Evolutionary conservation across 1,139 yeast species (phyloP).

Genomic region (Hanseniaspora uvarum): DNA sequence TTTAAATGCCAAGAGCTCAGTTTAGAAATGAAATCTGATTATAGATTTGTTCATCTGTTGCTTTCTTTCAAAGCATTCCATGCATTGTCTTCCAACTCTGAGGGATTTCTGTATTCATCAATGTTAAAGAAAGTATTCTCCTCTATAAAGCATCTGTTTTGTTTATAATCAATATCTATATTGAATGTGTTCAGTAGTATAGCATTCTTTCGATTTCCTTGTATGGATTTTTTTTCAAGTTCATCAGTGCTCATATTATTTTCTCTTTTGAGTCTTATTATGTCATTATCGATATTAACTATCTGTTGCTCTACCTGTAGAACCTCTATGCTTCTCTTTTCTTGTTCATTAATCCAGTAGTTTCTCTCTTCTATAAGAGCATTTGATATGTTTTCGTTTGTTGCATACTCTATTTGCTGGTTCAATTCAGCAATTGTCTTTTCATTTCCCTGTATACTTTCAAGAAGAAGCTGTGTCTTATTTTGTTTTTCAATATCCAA

Average conservation of each 20-base stretch:
- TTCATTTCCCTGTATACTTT: background rate
- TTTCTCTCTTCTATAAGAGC: background rate
- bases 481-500: slow-evolving; percentile 3
- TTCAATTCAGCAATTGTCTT: slow-evolving; percentile 1
- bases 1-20: background rate
- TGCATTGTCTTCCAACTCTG: background rate
- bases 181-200: slow-evolving; percentile 1
- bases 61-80: slow-evolving; percentile 13
- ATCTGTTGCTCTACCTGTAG: background rate
- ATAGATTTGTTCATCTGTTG: background rate
- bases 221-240: background rate
- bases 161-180: slow-evolving; percentile 4
- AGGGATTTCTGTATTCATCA: background rate
- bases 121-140: slow-evolving; percentile 1
- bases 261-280: background rate
- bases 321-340: slow-evolving; percentile 22
- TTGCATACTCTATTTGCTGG: background rate
- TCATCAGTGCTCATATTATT: slow-evolving; percentile 4
- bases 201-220: background rate
- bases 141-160: slow-evolving; percentile 3
- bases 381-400: background rate
- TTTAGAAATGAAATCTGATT: background rate
- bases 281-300: background rate
- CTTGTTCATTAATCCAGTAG: slow-evolving; percentile 25
- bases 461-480: background rate